Percentiles rank a stretch among this genome's conserved stretches.
Conservation (phyloP, 176 grass and related monocot genomes). For the Rhynchospora breviuscula region DNA sequence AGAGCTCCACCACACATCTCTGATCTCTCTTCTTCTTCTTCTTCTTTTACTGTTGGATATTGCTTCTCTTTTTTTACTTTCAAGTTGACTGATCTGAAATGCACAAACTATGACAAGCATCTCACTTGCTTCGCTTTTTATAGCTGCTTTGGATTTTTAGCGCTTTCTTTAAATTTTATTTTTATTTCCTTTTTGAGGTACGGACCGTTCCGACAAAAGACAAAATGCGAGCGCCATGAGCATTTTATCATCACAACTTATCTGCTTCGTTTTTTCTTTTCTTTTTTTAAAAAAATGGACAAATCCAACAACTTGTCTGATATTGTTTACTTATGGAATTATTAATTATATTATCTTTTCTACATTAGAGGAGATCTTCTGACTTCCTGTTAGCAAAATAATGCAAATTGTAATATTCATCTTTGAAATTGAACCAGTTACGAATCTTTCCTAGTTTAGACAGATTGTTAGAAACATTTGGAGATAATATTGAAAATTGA, state of each 20-base stretch:
- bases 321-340: neutral
- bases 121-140: neutral
- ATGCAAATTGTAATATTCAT: neutral
- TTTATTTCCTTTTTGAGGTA: constrained; percentile 14
- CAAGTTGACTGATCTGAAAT: neutral
- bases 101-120: neutral
- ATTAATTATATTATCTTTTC: constrained; percentile 7
- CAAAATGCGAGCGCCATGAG: neutral
- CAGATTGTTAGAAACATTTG: neutral
- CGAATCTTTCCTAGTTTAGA: neutral
- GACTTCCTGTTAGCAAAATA: neutral
- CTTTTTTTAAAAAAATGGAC: neutral
- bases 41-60: neutral
- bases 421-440: neutral
- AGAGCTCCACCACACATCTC: constrained; percentile 16
- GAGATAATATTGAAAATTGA: neutral
- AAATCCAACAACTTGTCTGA: neutral
- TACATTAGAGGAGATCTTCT: neutral
- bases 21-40: neutral
- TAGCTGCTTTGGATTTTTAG: neutral
- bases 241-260: constrained; percentile 3
- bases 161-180: neutral
- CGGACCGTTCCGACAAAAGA: neutral
- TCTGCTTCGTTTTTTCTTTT: neutral
- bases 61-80: neutral